A percentile compares a stretch with the other conserved stretches of the same genome.
These are phyloP conservation scores for Aspergillus eucalypticola DNA, from an alignment of 2,329 filamentous ascomycete species.

Conservation along the genomic window DNA sequence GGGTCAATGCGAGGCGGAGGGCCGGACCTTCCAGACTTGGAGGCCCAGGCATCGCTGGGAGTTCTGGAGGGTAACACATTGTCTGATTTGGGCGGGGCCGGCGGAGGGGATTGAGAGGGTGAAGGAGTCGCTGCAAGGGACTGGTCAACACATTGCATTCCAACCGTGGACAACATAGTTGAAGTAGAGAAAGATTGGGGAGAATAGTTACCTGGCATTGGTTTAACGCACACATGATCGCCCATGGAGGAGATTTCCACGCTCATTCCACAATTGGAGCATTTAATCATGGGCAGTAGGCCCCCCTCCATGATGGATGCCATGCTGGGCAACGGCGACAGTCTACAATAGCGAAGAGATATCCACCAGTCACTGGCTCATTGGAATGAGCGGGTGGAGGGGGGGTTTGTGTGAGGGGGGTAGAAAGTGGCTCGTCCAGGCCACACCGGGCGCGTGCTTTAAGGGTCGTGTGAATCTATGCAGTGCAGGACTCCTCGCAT, in stretches of 20 bases:
- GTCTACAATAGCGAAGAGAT: conserved; percentile 37
- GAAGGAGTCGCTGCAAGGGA: conserved; percentile 13
- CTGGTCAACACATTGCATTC: conserved; percentile 9
- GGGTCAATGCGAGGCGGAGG: conserved; percentile 59
- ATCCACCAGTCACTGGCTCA: conserved; percentile 13
- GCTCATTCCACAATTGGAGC: conserved; percentile 73
- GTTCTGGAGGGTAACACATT: conserved; percentile 27
- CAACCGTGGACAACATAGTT: background rate
- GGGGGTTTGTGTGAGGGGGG: too few species aligned
- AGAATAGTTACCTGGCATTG: conserved; percentile 37
- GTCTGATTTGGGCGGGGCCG: conserved; percentile 31
- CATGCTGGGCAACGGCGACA: conserved; percentile 32
- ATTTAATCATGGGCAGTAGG: conserved; percentile 83
- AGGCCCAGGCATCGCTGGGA: conserved; percentile 22
- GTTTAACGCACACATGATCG: conserved; percentile 70
- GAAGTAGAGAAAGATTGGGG: conserved; percentile 3
- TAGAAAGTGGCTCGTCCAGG: background rate
- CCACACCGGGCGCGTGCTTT: background rate
- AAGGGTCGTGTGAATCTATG: background rate
- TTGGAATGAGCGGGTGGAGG: conserved; percentile 12
- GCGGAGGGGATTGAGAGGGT: conserved; percentile 23
- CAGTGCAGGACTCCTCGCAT: background rate
- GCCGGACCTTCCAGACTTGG: conserved; percentile 48
- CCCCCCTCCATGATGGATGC: conserved; percentile 57
- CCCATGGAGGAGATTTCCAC: conserved; percentile 85